Percentiles rank a stretch among this genome's conserved stretches.
Evolutionary conservation across 495 filamentous ascomycete genomes (phyloP).

Genomic region (Penicillium maclennaniae): DNA sequence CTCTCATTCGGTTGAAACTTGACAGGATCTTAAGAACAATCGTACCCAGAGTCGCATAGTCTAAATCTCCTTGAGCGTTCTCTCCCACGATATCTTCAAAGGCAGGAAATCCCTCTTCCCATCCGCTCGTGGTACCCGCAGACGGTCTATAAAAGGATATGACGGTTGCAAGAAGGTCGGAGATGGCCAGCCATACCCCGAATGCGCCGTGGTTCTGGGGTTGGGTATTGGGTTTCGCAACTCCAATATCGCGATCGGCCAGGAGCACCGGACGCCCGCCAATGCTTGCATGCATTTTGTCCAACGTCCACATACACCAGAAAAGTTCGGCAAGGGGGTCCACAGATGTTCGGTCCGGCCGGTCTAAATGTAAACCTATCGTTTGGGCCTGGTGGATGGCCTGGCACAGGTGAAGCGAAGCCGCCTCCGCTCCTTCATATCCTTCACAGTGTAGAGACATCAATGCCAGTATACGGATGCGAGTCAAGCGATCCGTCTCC

Average conservation of each 20-base stretch:
- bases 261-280: conserved; percentile 63
- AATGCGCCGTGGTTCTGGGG: conserved; percentile 30
- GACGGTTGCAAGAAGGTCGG: conserved; percentile 56
- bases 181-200: conserved; percentile 51
- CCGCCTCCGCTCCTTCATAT: conserved; percentile 42
- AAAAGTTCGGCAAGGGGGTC: conserved; percentile 53
- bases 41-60: conserved; percentile 31
- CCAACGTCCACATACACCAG: conserved; percentile 65
- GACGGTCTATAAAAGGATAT: conserved; percentile 64
- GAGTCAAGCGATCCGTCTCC: conserved; percentile 40
- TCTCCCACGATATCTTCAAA: conserved; percentile 66
- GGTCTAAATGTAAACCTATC: conserved; percentile 57
- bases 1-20: neutral
- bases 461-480: conserved; percentile 44
- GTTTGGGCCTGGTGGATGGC: conserved; percentile 62
- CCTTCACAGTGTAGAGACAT: conserved; percentile 46
- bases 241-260: conserved; percentile 60
- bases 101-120: conserved; percentile 57
- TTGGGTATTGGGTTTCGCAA: conserved; percentile 25
- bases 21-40: neutral
- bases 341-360: conserved; percentile 31
- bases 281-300: conserved; percentile 60
- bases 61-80: conserved; percentile 23
- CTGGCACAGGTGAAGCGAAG: conserved; percentile 42
- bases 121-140: conserved; percentile 41